phyloP scores from a whole-genome alignment of 495 filamentous ascomycete genomes.

The Penicillium argentinense region DNA sequence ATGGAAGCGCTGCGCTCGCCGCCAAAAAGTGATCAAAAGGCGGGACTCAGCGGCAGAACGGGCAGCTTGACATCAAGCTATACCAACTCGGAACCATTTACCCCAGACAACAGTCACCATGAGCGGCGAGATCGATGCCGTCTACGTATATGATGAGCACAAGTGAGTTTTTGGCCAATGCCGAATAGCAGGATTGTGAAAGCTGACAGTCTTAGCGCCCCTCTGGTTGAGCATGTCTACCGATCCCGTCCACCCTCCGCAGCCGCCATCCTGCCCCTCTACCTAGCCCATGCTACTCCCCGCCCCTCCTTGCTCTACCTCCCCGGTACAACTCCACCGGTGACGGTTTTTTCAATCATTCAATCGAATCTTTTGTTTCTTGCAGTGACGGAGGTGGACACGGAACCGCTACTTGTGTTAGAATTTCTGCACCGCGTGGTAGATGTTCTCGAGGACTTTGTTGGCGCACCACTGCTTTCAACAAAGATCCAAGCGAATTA shows the following conservation, averaged over 20 bases:
- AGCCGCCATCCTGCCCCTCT: slow-evolving; percentile 74
- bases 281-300: slow-evolving; percentile 79
- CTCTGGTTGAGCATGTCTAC: slow-evolving; percentile 68
- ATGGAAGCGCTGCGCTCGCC: slow-evolving; percentile 1
- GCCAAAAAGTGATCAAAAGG: slow-evolving; percentile 26
- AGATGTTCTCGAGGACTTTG: slow-evolving; percentile 92
- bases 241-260: slow-evolving; percentile 75
- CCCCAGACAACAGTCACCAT: slow-evolving; percentile 43
- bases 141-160: slow-evolving; percentile 94
- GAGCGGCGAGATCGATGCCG: slow-evolving; percentile 87
- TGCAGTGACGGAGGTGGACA: slow-evolving; percentile 75
- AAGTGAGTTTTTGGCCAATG: slow-evolving; percentile 51
- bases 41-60: slow-evolving; percentile 41
- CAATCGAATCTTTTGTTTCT: slow-evolving; percentile 90
- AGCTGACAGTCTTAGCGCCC: slow-evolving; percentile 45
- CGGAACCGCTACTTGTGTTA: slow-evolving; percentile 89
- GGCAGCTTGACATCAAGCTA: slow-evolving; percentile 23
- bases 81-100: slow-evolving; percentile 14
- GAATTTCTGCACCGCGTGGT: slow-evolving; percentile 95
- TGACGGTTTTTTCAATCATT: slow-evolving; percentile 79
- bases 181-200: background rate
- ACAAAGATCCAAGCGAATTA: slow-evolving; percentile 85
- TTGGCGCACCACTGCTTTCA: slow-evolving; percentile 84
- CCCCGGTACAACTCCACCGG: slow-evolving; percentile 78
- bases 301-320: slow-evolving; percentile 85